Evolutionary conservation across 2,329 filamentous ascomycete genomes (phyloP).

Genomic region (Pseudogymnoascus sp.): DNA sequence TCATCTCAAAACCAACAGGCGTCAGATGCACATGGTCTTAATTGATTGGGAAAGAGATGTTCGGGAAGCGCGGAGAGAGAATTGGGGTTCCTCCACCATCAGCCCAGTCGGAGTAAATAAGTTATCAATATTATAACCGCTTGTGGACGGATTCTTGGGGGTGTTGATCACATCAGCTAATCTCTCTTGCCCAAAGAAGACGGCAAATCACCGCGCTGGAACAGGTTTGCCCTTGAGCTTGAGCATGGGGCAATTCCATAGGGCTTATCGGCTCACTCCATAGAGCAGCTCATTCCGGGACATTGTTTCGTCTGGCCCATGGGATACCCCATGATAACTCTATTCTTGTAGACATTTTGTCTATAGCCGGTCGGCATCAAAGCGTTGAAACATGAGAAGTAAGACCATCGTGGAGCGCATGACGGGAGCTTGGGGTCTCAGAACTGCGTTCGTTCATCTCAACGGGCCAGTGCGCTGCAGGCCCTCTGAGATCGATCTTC

Average conservation of each 20-base stretch:
- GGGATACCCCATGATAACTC: conserved; percentile 4
- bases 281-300: conserved; percentile 3
- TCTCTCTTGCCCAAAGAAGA: background rate
- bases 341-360: background rate
- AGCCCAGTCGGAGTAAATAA: background rate
- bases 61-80: background rate
- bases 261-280: background rate
- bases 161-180: conserved; percentile 4
- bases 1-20: conserved; percentile 4
- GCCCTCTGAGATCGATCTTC: background rate
- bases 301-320: conserved; percentile 6
- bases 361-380: background rate
- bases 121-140: conserved; percentile 1
- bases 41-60: conserved; percentile 1
- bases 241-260: conserved; percentile 4
- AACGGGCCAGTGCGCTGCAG: background rate
- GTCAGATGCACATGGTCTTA: background rate
- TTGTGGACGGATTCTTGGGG: background rate
- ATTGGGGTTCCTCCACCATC: background rate
- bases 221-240: background rate
- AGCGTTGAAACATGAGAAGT: conserved; percentile 5
- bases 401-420: conserved; percentile 6
- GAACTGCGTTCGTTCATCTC: conserved; percentile 1
- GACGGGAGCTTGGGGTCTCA: background rate
- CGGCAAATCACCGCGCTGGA: background rate